These are phyloP conservation scores for Clavispora vitiphila DNA, from an alignment of 805 yeast species.

Conservation along the genomic window DNA sequence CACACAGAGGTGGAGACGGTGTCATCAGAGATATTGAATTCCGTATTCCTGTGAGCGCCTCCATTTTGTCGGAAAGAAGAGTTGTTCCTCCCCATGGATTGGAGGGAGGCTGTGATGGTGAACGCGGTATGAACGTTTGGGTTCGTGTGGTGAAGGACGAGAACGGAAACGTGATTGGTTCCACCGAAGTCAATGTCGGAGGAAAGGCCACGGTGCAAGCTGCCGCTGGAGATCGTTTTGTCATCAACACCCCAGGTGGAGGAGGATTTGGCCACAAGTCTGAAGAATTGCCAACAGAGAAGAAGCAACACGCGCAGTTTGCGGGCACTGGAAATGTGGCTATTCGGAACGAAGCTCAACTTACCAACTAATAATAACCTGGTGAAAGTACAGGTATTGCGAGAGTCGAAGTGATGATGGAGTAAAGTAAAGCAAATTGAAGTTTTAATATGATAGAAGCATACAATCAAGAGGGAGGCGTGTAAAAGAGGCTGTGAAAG, in stretches of 20 bases:
- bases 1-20: slow-evolving; percentile 14
- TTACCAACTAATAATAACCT: slow-evolving; percentile 36
- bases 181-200: slow-evolving; percentile 16
- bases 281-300: not conserved
- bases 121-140: slow-evolving; percentile 53
- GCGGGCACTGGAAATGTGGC: slow-evolving; percentile 35
- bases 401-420: too few species aligned
- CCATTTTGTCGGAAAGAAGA: slow-evolving; percentile 78
- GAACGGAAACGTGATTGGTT: slow-evolving; percentile 18
- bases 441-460: too few species aligned
- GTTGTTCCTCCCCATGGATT: slow-evolving; percentile 83
- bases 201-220: slow-evolving; percentile 19
- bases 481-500: too few species aligned
- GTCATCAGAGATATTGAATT: slow-evolving; percentile 17
- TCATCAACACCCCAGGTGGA: slow-evolving; percentile 40
- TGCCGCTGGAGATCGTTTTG: slow-evolving; percentile 37
- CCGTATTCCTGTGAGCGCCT: slow-evolving; percentile 15
- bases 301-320: slow-evolving; percentile 18
- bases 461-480: too few species aligned
- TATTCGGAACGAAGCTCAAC: slow-evolving; percentile 28
- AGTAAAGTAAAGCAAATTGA: too few species aligned
- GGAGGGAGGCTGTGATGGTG: slow-evolving; percentile 74
- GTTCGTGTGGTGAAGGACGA: slow-evolving; percentile 15
- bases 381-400: too few species aligned
- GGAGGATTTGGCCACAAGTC: slow-evolving; percentile 34